Conservation (phyloP, 2,329 filamentous ascomycete genomes). For the Triangularia verruculosa region DNA sequence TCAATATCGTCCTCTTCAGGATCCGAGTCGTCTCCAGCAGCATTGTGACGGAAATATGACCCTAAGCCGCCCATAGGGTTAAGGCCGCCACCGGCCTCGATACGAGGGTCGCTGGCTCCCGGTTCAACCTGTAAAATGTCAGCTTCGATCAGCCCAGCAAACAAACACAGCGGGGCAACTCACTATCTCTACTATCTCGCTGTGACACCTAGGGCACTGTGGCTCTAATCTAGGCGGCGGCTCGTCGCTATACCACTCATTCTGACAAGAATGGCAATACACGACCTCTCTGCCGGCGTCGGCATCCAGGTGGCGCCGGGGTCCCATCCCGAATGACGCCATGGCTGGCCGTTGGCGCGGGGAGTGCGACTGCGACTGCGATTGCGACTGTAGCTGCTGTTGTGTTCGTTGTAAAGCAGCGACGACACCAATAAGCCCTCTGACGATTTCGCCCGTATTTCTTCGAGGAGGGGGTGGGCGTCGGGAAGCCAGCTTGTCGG, state of each 20-base stretch:
- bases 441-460: slow-evolving; percentile 46
- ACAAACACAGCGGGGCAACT: slow-evolving; percentile 33
- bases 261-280: slow-evolving; percentile 76
- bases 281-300: slow-evolving; percentile 64
- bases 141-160: slow-evolving; percentile 11
- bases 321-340: slow-evolving; percentile 23
- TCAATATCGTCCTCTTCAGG: slow-evolving; percentile 60
- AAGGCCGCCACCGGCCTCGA: slow-evolving; percentile 25
- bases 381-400: slow-evolving; percentile 33
- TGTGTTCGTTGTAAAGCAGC: slow-evolving; percentile 51
- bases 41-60: slow-evolving; percentile 15
- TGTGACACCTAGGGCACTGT: slow-evolving; percentile 71
- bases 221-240: slow-evolving; percentile 41
- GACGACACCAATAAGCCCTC: slow-evolving; percentile 57
- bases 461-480: slow-evolving; percentile 29
- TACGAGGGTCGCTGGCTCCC: slow-evolving; percentile 61
- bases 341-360: slow-evolving; percentile 19
- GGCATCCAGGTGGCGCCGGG: slow-evolving; percentile 47
- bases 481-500: slow-evolving; percentile 40
- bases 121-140: slow-evolving; percentile 43
- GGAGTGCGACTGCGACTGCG: too few species aligned
- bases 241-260: slow-evolving; percentile 73
- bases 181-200: slow-evolving; percentile 85
- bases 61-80: slow-evolving; percentile 10
- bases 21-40: slow-evolving; percentile 50